Base-by-base conservation (phyloP, 116 monocot genomes). In the Zostera marina region DNA sequence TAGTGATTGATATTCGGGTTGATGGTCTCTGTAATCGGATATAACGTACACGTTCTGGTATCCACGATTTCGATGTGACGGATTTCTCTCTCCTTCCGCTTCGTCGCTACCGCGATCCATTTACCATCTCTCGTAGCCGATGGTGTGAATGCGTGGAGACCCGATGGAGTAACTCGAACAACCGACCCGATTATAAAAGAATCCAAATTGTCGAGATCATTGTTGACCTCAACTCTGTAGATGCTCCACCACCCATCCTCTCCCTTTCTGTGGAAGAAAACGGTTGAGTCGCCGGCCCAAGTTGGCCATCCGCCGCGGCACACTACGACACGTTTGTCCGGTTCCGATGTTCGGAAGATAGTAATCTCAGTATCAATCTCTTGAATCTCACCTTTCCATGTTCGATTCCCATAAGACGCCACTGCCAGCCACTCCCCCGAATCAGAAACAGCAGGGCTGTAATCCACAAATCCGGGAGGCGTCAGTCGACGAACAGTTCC, bases 201-300 rank as follows among this genome's bases (percentile, higher is more conserved):
- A 13, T 51, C 60, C 2, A 5, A 32, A 26, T 4, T 77, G 23
- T 49, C 78, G 71, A 23, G 42, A 44, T 8, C n/a, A 22, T 77
- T 58, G 4, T 77, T 58, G 8, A 87, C 22, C 47, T 80, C 77
- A 15, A 62, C 55, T 0, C 69, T 66, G 79, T 58, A 92, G n/a
- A 92, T 51, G 74, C 92, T 92, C 87, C 87, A 92, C 92, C 92
- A 87, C 3, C 84, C 87, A 55, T 92, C 92, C 3, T 78, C 80
- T 0, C 78, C 71, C 19, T 62, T 67, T 7, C 79, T 69, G 70
- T 92, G 87, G 61, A 92, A 92, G 74, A 72, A 92, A 41, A 84
- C 26, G 0, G 78, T 74, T 22, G 77, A 67, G 22, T 87, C 87
- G 7, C 73, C 83, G 5, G 73, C 44, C 74, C 80, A 92, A 12